Evolutionary conservation across 1,284 basidiomycete species (phyloP).

Genomic region (Flammula alnicola): DNA sequence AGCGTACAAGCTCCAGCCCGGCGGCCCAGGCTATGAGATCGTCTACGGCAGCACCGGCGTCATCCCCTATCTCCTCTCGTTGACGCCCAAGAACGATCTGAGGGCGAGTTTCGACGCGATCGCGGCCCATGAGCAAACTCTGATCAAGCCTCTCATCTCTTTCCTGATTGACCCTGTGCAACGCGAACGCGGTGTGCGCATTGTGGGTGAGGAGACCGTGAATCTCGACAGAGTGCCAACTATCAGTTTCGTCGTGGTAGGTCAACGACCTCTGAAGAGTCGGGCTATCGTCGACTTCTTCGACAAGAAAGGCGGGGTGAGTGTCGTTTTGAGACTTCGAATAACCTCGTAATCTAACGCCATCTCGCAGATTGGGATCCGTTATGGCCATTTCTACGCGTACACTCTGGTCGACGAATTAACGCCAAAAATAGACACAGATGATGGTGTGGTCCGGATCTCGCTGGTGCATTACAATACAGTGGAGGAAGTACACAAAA

Average conservation of each 20-base stretch:
- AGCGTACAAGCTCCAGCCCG: slow-evolving; percentile 71
- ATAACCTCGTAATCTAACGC: slow-evolving; percentile 27
- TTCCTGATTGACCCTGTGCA: slow-evolving; percentile 44
- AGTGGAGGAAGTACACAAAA: slow-evolving; percentile 63
- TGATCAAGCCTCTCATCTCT: slow-evolving; percentile 40
- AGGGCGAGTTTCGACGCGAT: slow-evolving; percentile 53
- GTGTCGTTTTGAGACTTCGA: slow-evolving; percentile 32
- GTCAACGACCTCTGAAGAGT: slow-evolving; percentile 58
- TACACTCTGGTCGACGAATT: slow-evolving; percentile 64
- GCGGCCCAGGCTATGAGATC: slow-evolving; percentile 76
- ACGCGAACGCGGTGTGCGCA: slow-evolving; percentile 58
- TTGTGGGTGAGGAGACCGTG: slow-evolving; percentile 64
- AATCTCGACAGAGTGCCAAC: slow-evolving; percentile 65
- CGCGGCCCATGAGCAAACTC: slow-evolving; percentile 45
- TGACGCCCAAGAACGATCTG: slow-evolving; percentile 53
- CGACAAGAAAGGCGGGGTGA: slow-evolving; percentile 62
- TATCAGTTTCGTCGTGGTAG: slow-evolving; percentile 70
- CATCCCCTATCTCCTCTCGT: slow-evolving; percentile 64
- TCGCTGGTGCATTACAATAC: slow-evolving; percentile 87
- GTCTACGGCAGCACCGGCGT: slow-evolving; percentile 65
- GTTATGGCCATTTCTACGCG: slow-evolving; percentile 82
- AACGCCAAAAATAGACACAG: slow-evolving; percentile 56
- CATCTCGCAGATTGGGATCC: slow-evolving; percentile 65
- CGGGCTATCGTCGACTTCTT: slow-evolving; percentile 66
- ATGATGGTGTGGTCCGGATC: slow-evolving; percentile 75